phyloP scores from a whole-genome alignment of 2,329 filamentous ascomycete species.

The Paramyrothecium roridum region DNA sequence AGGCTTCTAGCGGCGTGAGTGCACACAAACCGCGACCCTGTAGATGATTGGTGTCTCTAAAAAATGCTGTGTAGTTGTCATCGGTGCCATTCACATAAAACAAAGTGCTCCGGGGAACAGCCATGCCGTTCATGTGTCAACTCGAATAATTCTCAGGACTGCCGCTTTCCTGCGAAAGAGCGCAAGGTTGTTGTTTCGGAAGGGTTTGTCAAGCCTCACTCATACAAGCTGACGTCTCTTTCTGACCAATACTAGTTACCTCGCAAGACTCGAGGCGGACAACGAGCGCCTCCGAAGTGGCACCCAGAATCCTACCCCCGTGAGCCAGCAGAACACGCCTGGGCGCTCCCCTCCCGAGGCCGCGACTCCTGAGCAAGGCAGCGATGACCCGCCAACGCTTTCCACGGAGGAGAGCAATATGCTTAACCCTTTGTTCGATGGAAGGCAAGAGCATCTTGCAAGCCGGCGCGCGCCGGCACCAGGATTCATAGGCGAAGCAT shows the following conservation, averaged over 20 bases:
- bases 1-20: conserved; percentile 21
- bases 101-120: conserved; percentile 40
- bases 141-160: conserved; percentile 31
- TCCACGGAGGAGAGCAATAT: conserved; percentile 22
- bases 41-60: background rate
- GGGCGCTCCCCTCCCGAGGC: background rate
- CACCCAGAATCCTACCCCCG: conserved; percentile 7
- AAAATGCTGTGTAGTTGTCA: conserved; percentile 23
- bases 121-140: conserved; percentile 37
- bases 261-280: conserved; percentile 12
- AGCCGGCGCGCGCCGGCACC: conserved; percentile 16
- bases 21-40: background rate
- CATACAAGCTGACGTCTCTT: background rate
- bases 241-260: conserved; percentile 5
- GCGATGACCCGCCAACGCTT: conserved; percentile 5
- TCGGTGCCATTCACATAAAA: conserved; percentile 41
- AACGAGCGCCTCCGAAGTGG: conserved; percentile 8
- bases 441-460: conserved; percentile 11
- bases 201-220: conserved; percentile 2
- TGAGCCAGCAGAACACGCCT: conserved; percentile 1
- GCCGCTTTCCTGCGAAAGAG: conserved; percentile 35
- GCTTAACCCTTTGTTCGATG: conserved; percentile 22
- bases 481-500: conserved; percentile 25
- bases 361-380: background rate
- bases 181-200: conserved; percentile 33